Percentiles rank a stretch among this genome's conserved stretches.
phyloP scores from a whole-genome alignment of 1,284 basidiomycete species.

The Moniliophthora roreri region DNA sequence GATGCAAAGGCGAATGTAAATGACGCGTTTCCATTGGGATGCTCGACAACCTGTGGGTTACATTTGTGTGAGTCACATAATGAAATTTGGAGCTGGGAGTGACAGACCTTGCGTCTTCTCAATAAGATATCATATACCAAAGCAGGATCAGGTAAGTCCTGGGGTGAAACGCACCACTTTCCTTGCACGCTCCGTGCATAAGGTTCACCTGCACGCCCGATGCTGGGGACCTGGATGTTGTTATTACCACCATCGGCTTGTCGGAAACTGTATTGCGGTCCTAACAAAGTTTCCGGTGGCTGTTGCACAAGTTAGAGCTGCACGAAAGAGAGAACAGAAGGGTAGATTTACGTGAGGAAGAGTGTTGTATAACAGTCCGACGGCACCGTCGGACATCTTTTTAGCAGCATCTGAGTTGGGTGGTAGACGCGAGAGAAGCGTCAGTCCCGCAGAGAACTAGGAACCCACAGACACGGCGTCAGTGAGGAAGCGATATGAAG shows the following conservation, averaged over 20 bases:
- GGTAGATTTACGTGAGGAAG: conserved; percentile 38
- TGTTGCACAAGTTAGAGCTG: not conserved
- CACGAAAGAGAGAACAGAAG: not conserved
- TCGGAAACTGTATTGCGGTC: conserved; percentile 35
- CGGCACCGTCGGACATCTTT: conserved; percentile 26
- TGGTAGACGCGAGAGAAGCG: conserved; percentile 30
- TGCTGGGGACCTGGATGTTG: conserved; percentile 35
- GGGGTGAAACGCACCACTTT: conserved; percentile 28
- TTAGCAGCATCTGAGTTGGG: conserved; percentile 22
- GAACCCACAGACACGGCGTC: not conserved
- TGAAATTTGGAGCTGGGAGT: not conserved
- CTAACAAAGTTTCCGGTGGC: conserved; percentile 25
- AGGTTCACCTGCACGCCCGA: conserved; percentile 42
- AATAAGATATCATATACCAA: conserved; percentile 38
- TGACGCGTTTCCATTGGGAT: conserved; percentile 49
- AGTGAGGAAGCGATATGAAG: not conserved
- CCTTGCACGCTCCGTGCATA: conserved; percentile 49
- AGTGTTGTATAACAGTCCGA: conserved; percentile 39
- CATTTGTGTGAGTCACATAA: not conserved
- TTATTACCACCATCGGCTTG: conserved; percentile 44
- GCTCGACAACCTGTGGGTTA: conserved; percentile 25
- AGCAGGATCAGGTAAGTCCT: conserved; percentile 33
- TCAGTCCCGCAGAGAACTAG: conserved; percentile 30
- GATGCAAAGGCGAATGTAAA: conserved; percentile 49
- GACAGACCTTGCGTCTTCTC: conserved; percentile 32